Evolutionary conservation across 73 alveolate genomes (phyloP).

Genomic region (Breviolum minutum): DNA sequence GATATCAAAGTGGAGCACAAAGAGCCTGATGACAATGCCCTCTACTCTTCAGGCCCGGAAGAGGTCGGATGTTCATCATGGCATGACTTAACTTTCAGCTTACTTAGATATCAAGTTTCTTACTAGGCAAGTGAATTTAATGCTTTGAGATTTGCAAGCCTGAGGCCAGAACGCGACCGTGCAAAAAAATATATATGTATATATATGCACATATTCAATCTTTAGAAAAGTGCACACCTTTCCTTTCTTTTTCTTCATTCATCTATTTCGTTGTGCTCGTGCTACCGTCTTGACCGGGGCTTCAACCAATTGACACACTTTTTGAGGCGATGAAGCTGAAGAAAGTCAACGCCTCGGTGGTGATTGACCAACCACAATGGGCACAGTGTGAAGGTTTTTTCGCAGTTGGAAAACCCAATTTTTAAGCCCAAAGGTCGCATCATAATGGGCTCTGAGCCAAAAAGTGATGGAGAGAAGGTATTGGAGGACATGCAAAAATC

Average conservation of each 20-base stretch:
- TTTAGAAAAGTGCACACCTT: neutral
- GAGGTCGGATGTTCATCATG: no score
- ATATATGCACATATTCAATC: neutral
- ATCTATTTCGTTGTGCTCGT: neutral
- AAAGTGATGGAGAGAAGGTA: slow-evolving; percentile 55
- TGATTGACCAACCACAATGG: neutral
- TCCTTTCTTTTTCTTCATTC: neutral
- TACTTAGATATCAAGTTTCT: no score
- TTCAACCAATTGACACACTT: no score
- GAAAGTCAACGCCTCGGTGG: no score
- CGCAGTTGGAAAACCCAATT: neutral
- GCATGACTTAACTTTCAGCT: no score
- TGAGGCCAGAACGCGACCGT: no score
- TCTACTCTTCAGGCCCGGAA: slow-evolving; percentile 28
- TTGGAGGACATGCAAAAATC: slow-evolving; percentile 10
- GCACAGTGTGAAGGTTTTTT: neutral
- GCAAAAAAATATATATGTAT: no score
- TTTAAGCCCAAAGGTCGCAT: neutral
- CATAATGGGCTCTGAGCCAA: slow-evolving; percentile 76
- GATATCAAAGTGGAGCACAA: slow-evolving; percentile 61
- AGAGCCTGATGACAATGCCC: slow-evolving; percentile 61
- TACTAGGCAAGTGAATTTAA: neutral
- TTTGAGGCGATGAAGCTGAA: no score
- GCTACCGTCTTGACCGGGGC: no score
- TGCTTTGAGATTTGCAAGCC: neutral